Evolutionary conservation across 2,329 filamentous ascomycete genomes (phyloP), one percentile per base, ranked within the genome.

Genomic region (Berkeleyomyces basicola): DNA sequence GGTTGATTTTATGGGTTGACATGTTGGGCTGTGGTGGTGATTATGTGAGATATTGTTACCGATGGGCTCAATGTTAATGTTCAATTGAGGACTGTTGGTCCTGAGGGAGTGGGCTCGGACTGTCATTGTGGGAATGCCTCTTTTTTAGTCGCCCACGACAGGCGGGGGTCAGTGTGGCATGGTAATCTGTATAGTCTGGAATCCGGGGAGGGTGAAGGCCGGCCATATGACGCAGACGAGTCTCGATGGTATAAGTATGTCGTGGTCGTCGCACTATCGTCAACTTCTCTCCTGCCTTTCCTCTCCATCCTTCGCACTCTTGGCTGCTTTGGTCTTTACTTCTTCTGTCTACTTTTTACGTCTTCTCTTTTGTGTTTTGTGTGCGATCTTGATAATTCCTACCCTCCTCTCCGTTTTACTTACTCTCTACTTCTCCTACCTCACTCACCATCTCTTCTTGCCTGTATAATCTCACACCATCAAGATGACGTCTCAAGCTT

Each of bases 401-500:
- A 37, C 47, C 44, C 47, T 47, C 58, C 57, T 33, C 31, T 36
- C 16, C 47, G 37, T 46, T 58, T 51, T 43, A 37, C 42, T 44
- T 43, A 58, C 40, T 51, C 16, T 7, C 14, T 61, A 39, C 31
- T 14, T 40, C 14, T 46, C 61, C n/a, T 14, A 58, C 33, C 40
- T n/a, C 23, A 39, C 23, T 23, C 23, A 2, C 23, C 23, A 23
- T 23, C 23, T 23, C 23, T 23, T 23, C 23, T 23, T 2, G 23
- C 23, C 23, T 23, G 1, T 23, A 23, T 23, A 23, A 23, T 23
- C 2, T 23, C 33, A 58, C 7, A 40, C 14, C 14, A 10, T 36
- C 58, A 63, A 61, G 31, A 64, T 64, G 63, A 59, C 55, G 47
- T 40, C 40, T 4, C 55, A 62, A 33, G 53, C 59, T 16, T 61